Conservation (phyloP, 805 yeast species). For the Brettanomyces nanus region DNA sequence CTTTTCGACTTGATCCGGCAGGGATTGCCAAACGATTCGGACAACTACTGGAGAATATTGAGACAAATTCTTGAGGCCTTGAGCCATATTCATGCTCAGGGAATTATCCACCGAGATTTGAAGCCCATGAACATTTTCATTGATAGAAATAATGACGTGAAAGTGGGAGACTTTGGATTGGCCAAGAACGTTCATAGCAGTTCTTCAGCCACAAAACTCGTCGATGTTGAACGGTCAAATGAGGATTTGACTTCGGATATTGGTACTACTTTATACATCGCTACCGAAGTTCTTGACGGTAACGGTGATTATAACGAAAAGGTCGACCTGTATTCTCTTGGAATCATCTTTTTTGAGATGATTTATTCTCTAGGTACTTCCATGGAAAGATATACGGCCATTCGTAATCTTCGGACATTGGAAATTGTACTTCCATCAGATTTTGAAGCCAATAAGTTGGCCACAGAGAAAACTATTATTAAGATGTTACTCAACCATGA, state of each 20-base stretch:
- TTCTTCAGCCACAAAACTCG: conserved; percentile 5
- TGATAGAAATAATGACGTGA: conserved; percentile 80
- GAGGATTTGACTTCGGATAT: conserved; percentile 87
- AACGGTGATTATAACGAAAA: conserved; percentile 78
- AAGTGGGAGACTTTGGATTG: conserved; percentile 94
- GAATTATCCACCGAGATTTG: conserved; percentile 90
- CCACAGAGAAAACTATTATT: conserved; percentile 62
- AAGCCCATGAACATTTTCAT: conserved; percentile 95
- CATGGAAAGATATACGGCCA: conserved; percentile 80
- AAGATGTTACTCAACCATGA: conserved; percentile 65
- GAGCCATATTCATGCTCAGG: conserved; percentile 84
- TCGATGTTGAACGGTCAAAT: conserved; percentile 22
- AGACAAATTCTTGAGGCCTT: conserved; percentile 86
- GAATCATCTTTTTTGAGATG: conserved; percentile 95
- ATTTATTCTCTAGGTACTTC: conserved; percentile 75
- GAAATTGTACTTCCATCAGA: conserved; percentile 63
- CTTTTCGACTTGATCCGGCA: conserved; percentile 73
- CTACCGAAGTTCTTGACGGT: conserved; percentile 75
- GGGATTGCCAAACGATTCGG: conserved; percentile 60
- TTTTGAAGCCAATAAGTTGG: conserved; percentile 43
- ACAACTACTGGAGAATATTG: conserved; percentile 84
- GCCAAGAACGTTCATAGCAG: conserved; percentile 78
- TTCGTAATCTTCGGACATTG: conserved; percentile 55
- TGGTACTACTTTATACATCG: conserved; percentile 91
- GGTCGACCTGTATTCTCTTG: conserved; percentile 92